Conservation (phyloP, 495 filamentous ascomycete genomes). For the Endocarpon pusillum region DNA sequence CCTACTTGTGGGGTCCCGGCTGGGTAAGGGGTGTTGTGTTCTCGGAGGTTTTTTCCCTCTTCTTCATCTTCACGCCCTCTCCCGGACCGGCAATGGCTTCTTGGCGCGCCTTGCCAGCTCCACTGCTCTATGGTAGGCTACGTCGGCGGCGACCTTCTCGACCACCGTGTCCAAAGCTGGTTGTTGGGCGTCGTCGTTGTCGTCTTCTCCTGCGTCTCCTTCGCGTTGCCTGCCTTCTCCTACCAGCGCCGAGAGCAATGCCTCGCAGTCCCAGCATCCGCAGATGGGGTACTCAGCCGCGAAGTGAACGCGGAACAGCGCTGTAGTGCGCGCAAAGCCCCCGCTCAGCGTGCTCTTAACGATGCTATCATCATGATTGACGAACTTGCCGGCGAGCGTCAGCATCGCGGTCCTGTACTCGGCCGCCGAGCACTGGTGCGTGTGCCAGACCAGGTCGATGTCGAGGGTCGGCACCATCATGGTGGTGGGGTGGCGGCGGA, state of each 20-base stretch:
- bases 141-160: too few species aligned
- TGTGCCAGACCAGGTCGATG: conserved; percentile 20
- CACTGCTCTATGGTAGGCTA: conserved; percentile 2
- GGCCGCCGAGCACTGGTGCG: conserved; percentile 27
- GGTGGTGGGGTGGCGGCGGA: conserved; percentile 7
- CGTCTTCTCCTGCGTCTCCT: too few species aligned
- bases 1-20: too few species aligned
- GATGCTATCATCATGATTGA: conserved; percentile 12
- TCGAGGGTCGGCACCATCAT: conserved; percentile 15
- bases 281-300: conserved; percentile 3
- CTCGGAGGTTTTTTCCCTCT: neutral
- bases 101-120: conserved; percentile 2
- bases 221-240: neutral
- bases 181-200: too few species aligned
- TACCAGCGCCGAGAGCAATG: neutral
- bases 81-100: neutral
- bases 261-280: conserved; percentile 6
- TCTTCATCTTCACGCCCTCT: neutral
- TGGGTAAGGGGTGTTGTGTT: too few species aligned
- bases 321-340: conserved; percentile 5
- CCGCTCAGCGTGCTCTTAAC: conserved; percentile 2
- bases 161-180: too few species aligned
- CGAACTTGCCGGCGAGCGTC: conserved; percentile 5
- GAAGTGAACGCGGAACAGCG: conserved; percentile 9
- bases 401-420: conserved; percentile 6